phyloP scores from a whole-genome alignment of 1,139 yeast genomes.

The Candida sp. region DNA sequence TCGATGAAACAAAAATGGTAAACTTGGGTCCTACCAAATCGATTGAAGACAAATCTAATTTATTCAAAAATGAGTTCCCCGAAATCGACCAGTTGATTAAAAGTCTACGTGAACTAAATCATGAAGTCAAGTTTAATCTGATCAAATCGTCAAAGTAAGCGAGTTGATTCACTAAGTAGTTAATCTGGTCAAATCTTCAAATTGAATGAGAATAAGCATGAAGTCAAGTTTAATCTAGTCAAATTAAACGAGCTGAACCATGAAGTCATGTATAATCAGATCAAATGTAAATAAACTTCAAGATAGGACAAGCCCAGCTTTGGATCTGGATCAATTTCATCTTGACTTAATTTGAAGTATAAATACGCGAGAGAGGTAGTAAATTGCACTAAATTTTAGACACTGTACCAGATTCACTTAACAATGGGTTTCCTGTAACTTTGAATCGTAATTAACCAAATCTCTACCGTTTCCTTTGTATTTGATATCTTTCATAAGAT shows the following conservation, averaged over 20 bases:
- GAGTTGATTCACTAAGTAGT: background rate
- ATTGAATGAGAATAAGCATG: background rate
- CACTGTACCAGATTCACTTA: background rate
- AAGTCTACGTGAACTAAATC: constrained; percentile 33
- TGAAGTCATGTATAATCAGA: no score
- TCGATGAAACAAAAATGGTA: constrained; percentile 52
- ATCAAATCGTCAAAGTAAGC: background rate
- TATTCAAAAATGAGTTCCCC: constrained; percentile 46
- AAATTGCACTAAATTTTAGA: background rate
- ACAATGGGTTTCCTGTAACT: background rate
- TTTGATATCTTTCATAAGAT: background rate
- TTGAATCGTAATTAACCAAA: background rate
- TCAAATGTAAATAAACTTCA: no score
- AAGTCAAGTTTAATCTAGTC: no score
- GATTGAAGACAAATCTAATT: constrained; percentile 51
- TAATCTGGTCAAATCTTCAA: background rate
- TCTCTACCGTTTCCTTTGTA: background rate
- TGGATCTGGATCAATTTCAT: background rate
- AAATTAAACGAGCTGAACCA: no score
- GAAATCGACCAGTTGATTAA: constrained; percentile 40
- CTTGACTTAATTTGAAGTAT: background rate
- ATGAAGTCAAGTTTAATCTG: background rate
- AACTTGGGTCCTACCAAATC: constrained; percentile 18
- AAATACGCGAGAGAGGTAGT: background rate
- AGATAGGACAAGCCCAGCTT: no score